phyloP scores from a whole-genome alignment of 2,329 filamentous ascomycete genomes.

The Knufia petricola region DNA sequence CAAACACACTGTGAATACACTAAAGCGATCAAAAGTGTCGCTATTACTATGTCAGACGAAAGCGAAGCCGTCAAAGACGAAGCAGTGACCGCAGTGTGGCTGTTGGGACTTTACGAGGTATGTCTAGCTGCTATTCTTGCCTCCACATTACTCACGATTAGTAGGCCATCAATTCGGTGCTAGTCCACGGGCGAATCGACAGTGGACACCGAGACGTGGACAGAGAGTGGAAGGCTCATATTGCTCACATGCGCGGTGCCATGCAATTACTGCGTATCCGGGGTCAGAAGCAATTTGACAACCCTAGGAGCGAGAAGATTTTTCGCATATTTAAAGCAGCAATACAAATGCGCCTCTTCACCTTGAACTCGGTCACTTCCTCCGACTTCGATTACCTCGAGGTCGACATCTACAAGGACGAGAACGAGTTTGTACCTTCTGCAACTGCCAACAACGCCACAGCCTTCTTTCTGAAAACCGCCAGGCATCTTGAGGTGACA shows the following conservation, averaged over 20 bases:
- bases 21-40: slow-evolving; percentile 14
- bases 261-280: slow-evolving; percentile 19
- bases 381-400: slow-evolving; percentile 20
- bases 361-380: slow-evolving; percentile 18
- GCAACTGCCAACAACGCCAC: slow-evolving; percentile 18
- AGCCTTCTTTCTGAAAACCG: slow-evolving; percentile 16
- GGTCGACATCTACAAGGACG: slow-evolving; percentile 20
- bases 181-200: slow-evolving; percentile 14
- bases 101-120: slow-evolving; percentile 21
- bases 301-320: slow-evolving; percentile 17
- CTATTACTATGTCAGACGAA: slow-evolving; percentile 15
- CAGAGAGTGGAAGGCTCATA: slow-evolving; percentile 20
- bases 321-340: slow-evolving; percentile 22
- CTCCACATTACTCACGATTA: neutral
- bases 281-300: slow-evolving; percentile 18
- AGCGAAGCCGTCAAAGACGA: slow-evolving; percentile 18
- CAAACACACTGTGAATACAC: slow-evolving; percentile 18
- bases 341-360: slow-evolving; percentile 22
- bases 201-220: slow-evolving; percentile 4
- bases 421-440: slow-evolving; percentile 20
- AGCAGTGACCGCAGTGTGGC: slow-evolving; percentile 20
- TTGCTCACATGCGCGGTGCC: slow-evolving; percentile 19
- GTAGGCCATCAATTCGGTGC: slow-evolving; percentile 17
- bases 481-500: slow-evolving; percentile 17
- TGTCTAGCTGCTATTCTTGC: neutral